Evolutionary conservation across 805 yeast genomes (phyloP).

Genomic region (Ogataea ganodermae): DNA sequence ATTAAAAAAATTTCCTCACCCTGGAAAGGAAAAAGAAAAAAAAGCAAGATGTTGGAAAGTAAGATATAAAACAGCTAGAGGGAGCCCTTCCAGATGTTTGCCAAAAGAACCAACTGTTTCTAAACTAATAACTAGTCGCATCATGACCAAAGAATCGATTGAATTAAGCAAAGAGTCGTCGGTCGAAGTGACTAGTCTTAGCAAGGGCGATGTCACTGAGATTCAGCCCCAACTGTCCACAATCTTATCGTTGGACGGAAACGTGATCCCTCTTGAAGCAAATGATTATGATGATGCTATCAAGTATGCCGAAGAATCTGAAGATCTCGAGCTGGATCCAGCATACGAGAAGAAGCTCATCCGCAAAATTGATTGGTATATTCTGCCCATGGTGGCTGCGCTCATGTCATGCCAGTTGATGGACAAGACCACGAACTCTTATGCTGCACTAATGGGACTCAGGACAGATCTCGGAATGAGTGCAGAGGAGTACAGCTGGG

Average conservation of each 20-base stretch:
- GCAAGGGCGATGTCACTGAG: neutral
- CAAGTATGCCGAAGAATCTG: slow-evolving; percentile 30
- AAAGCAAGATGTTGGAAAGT: neutral
- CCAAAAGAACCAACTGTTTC: neutral
- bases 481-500: slow-evolving; percentile 48
- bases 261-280: slow-evolving; percentile 1
- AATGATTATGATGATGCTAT: slow-evolving; percentile 38
- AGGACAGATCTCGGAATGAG: slow-evolving; percentile 48
- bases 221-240: slow-evolving; percentile 3
- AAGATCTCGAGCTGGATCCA: slow-evolving; percentile 17
- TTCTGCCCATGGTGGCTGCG: slow-evolving; percentile 25
- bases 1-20: neutral
- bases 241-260: slow-evolving; percentile 1
- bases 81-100: neutral
- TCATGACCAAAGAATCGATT: neutral
- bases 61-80: neutral
- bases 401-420: slow-evolving; percentile 25
- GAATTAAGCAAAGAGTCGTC: neutral
- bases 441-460: slow-evolving; percentile 46
- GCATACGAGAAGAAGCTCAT: slow-evolving; percentile 21
- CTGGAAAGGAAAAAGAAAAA: neutral
- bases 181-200: neutral
- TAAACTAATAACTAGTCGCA: neutral
- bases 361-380: slow-evolving; percentile 21
- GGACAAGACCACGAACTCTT: slow-evolving; percentile 26